These are phyloP conservation scores for Kwoniella sp. DNA, from an alignment of 768 basidiomycete genomes.

Conservation along the genomic window DNA sequence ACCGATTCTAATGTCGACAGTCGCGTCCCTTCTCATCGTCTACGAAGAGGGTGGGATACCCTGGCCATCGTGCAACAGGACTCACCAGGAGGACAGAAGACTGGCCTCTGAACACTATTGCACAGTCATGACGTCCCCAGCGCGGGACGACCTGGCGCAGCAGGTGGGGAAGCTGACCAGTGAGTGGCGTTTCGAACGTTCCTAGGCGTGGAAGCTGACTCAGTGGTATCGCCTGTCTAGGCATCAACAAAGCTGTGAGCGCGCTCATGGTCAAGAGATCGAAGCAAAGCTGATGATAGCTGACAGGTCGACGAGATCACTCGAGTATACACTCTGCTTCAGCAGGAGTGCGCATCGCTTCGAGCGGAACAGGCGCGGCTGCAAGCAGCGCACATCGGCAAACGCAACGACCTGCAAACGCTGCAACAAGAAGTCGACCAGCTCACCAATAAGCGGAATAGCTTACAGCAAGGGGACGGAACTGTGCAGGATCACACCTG, in stretches of 20 bases:
- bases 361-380: constrained; percentile 6
- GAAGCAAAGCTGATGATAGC: neutral
- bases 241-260: neutral
- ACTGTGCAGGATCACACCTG: constrained; percentile 9
- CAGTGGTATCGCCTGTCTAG: neutral
- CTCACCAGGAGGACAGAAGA: too few species aligned
- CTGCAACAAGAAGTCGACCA: constrained; percentile 10
- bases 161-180: too few species aligned
- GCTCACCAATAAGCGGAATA: constrained; percentile 14
- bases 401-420: neutral
- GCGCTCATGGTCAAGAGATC: neutral
- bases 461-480: too few species aligned
- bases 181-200: too few species aligned
- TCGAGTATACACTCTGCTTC: neutral
- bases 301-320: constrained; percentile 4
- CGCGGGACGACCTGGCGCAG: too few species aligned
- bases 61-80: too few species aligned
- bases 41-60: too few species aligned
- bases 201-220: too few species aligned
- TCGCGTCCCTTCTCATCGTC: too few species aligned
- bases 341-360: constrained; percentile 14
- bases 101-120: too few species aligned
- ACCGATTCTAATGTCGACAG: too few species aligned
- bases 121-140: too few species aligned
- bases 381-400: neutral